Evolutionary conservation across 129 eudicot species (phyloP), one percentile per base, ranked within the genome.

Genomic region (Apium graveolens): DNA sequence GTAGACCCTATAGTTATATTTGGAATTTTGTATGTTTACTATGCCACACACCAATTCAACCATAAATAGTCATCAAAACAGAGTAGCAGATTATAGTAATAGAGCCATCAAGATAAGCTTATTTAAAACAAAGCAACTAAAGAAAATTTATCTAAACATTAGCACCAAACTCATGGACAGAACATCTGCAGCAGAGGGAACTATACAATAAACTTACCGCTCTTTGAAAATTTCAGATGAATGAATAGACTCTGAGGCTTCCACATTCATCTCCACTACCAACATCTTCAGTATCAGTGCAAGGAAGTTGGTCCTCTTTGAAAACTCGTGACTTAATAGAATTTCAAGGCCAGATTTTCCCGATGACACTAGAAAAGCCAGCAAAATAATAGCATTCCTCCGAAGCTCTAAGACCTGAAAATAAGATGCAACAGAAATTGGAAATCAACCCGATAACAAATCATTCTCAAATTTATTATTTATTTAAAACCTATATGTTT

Each of bases 391-490:
- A 27, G 88, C 86, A 76, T 80, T 84, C 83, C 90, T 85, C 66
- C 88, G 93, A 75, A 94, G 96, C 85, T 84, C 81, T 86, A 91
- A 79, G 34, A 83, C 97, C 98, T 94, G 92, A 85, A 81, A 82
- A 42, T 60, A 44, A 29, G 46, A 27, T 20, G 43, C 43, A 53
- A 29, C 34, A 7, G 13, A 32, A 42, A 46, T 44, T 16, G 13
- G 7, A 46, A 17, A 31, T 44, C 9, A 44, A n/a, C 5, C 16
- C 32, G n/a, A n/a, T 60, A 66, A 14, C 20, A 31, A 66, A 66
- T 31, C 39, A 65, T 66, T 66, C 41, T 31, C 3, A 66, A 14
- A 66, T 31, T 66, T 0, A 16, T 66, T 66, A 31, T 65, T 31
- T 65, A 16, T 31, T 24, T 31, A 65, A 66, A 13, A 31, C 24